phyloP scores from a whole-genome alignment of 148 eudicot species.

The Rheum nobile region DNA sequence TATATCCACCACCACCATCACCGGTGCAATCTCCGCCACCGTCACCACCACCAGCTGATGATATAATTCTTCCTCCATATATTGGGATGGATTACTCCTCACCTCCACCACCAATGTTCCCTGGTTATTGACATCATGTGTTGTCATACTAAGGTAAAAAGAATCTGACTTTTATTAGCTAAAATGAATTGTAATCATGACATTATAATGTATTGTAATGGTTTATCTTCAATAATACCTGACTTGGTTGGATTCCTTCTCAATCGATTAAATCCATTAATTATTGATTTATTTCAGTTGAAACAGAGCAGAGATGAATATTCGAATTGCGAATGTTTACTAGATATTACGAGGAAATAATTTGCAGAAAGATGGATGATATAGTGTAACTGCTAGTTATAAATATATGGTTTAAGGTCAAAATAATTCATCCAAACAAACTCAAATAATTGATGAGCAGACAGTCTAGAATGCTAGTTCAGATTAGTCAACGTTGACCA shows the following conservation, averaged over 20 bases:
- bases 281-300: not conserved
- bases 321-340: too few relatives aligned
- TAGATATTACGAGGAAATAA: not conserved
- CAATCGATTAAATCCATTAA: not conserved
- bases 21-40: not conserved
- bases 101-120: constrained; percentile 7
- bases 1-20: not conserved
- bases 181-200: not conserved
- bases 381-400: not conserved
- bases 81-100: not conserved
- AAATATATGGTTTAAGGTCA: not conserved
- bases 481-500: too few relatives aligned
- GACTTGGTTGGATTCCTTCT: not conserved
- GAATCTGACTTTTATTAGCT: not conserved
- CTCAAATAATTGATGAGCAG: too few relatives aligned
- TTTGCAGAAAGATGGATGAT: not conserved
- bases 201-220: not conserved
- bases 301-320: not conserved
- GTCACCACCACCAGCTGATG: not conserved
- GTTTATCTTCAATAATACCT: not conserved
- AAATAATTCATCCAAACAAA: not conserved
- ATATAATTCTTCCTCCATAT: not conserved
- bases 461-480: too few relatives aligned
- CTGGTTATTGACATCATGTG: not conserved
- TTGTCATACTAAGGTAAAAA: too few relatives aligned